Conservation (phyloP, 2,329 filamentous ascomycete species). For the Escovopsis sp. region DNA sequence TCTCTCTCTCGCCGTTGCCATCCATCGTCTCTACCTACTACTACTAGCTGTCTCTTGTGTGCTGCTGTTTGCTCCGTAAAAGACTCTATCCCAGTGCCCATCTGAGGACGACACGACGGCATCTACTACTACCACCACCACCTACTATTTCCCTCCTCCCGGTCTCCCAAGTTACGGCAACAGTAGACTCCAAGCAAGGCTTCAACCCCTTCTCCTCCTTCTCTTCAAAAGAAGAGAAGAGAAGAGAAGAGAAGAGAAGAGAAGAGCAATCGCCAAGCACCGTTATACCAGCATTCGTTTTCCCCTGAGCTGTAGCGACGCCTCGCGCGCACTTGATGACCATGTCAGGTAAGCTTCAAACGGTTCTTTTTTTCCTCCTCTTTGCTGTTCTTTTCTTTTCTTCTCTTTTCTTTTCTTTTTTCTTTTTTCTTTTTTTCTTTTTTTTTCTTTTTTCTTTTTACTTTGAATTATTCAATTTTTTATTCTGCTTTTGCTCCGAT, state of each 20-base stretch:
- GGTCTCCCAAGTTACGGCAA: slow-evolving; percentile 8
- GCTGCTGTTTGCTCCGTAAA: slow-evolving; percentile 19
- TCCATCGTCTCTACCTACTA: not conserved
- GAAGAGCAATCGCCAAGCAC: not conserved
- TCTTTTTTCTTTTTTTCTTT: not conserved
- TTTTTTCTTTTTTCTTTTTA: not conserved
- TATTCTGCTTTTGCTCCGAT: too few species aligned
- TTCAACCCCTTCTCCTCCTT: not conserved
- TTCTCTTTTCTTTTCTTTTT: not conserved
- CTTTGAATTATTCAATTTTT: too few species aligned
- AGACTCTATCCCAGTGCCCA: slow-evolving; percentile 12
- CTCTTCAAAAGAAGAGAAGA: too few species aligned
- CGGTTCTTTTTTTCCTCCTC: not conserved
- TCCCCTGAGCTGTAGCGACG: slow-evolving; percentile 1
- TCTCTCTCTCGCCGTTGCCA: not conserved
- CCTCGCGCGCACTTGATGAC: slow-evolving; percentile 4
- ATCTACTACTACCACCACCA: not conserved
- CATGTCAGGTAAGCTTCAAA: slow-evolving; percentile 22
- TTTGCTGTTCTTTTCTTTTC: too few species aligned
- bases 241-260: too few species aligned
- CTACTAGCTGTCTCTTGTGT: slow-evolving; percentile 17
- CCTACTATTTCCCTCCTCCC: slow-evolving; percentile 6
- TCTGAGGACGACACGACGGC: slow-evolving; percentile 11
- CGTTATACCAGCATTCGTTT: not conserved
- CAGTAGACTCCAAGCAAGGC: slow-evolving; percentile 14